Percentiles rank a stretch among this genome's conserved stretches.
Conservation (phyloP, 2,329 filamentous ascomycete species). For the Alternaria triticimaculans region DNA sequence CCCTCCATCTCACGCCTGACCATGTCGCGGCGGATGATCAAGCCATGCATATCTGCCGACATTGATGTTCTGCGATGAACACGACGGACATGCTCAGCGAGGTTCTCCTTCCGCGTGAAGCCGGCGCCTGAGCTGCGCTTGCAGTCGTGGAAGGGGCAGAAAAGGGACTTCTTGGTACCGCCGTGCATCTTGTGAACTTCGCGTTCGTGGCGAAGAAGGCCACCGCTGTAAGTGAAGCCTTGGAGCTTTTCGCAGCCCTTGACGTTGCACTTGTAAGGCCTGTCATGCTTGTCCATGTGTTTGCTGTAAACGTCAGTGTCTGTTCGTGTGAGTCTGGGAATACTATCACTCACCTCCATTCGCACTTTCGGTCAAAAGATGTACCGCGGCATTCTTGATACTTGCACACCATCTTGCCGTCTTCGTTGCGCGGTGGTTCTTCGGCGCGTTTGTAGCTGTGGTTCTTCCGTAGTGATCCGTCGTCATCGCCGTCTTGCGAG, state of each 20-base stretch:
- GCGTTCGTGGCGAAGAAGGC: conserved; percentile 85
- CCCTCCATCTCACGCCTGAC: conserved; percentile 26
- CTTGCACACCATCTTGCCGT: conserved; percentile 80
- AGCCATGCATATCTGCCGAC: conserved; percentile 43
- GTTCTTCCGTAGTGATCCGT: conserved; percentile 44
- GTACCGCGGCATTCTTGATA: conserved; percentile 70
- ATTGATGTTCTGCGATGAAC: conserved; percentile 67
- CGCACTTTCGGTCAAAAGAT: conserved; percentile 82
- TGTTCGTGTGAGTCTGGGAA: conserved; percentile 23
- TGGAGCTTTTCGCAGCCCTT: conserved; percentile 89
- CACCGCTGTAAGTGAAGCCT: conserved; percentile 94
- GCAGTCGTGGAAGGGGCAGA: conserved; percentile 86
- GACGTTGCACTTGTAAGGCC: conserved; percentile 85
- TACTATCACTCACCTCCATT: conserved; percentile 79
- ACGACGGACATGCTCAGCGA: conserved; percentile 89
- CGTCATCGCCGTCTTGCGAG: conserved; percentile 40
- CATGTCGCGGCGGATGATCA: conserved; percentile 38
- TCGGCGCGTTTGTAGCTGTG: conserved; percentile 50
- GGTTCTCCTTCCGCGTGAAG: conserved; percentile 91
- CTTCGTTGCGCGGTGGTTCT: conserved; percentile 67
- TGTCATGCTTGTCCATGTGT: conserved; percentile 98
- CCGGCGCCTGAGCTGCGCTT: conserved; percentile 88
- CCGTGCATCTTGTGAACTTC: conserved; percentile 93
- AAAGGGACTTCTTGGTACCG: conserved; percentile 83
- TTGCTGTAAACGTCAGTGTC: conserved; percentile 65